Percentiles rank a stretch among this genome's conserved stretches.
Evolutionary conservation across 1,284 basidiomycete genomes (phyloP).

Genomic region (Mycosarcoma mackinlayi): DNA sequence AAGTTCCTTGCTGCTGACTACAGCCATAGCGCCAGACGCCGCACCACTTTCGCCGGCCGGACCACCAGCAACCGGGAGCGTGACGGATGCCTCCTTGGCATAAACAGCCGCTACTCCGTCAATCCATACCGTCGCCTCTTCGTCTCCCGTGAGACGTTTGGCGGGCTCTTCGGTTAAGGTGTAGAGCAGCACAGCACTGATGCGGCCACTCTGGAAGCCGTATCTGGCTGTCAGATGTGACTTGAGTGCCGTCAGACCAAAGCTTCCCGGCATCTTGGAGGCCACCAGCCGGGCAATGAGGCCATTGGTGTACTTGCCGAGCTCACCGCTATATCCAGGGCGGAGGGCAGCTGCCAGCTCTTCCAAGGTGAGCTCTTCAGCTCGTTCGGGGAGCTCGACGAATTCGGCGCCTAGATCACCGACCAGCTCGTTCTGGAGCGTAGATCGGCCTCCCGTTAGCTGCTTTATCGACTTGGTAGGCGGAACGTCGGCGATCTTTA

Average conservation of each 20-base stretch:
- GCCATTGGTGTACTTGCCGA: slow-evolving; percentile 92
- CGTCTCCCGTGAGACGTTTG: slow-evolving; percentile 90
- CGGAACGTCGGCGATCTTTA: slow-evolving; percentile 86
- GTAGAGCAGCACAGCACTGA: slow-evolving; percentile 87
- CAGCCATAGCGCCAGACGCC: slow-evolving; percentile 69
- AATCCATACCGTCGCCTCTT: slow-evolving; percentile 91
- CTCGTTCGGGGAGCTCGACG: slow-evolving; percentile 83
- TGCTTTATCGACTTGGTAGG: slow-evolving; percentile 96
- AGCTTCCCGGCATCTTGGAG: slow-evolving; percentile 97
- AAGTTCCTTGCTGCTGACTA: slow-evolving; percentile 83
- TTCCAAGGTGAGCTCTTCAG: slow-evolving; percentile 87
- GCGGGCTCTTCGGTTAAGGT: slow-evolving; percentile 90
- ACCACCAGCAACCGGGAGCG: slow-evolving; percentile 70
- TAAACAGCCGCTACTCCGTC: slow-evolving; percentile 86
- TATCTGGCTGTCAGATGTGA: slow-evolving; percentile 70
- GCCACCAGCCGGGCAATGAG: slow-evolving; percentile 91
- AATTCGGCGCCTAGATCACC: slow-evolving; percentile 79
- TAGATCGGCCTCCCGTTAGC: slow-evolving; percentile 96
- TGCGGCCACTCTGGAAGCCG: slow-evolving; percentile 88
- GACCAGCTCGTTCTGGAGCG: slow-evolving; percentile 94
- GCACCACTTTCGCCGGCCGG: slow-evolving; percentile 74
- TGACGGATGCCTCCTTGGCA: slow-evolving; percentile 86
- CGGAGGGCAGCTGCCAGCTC: slow-evolving; percentile 89
- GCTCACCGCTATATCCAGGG: slow-evolving; percentile 82
- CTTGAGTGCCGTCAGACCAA: slow-evolving; percentile 92